Conservation (phyloP, 176 grass and related monocot species). For the Hyparrhenia diplandra region DNA sequence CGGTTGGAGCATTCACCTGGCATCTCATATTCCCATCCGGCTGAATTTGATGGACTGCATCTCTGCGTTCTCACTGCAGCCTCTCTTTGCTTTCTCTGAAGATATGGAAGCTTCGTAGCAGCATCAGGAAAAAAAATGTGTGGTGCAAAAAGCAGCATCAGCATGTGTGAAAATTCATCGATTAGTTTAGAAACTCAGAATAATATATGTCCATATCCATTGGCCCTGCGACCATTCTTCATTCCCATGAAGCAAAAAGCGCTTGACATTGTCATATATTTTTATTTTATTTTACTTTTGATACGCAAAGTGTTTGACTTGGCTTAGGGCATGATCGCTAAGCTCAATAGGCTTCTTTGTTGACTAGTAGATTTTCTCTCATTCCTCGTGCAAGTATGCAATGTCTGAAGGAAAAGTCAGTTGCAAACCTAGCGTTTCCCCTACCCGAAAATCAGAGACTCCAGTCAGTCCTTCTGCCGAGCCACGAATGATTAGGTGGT, state of each 20-base stretch:
- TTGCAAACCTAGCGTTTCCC: neutral
- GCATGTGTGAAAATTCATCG: too few relatives aligned
- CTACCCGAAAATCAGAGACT: neutral
- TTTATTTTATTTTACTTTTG: neutral
- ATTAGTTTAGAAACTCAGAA: too few relatives aligned
- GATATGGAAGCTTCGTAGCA: too few relatives aligned
- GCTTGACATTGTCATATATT: neutral
- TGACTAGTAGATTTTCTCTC: neutral
- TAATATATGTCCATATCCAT: too few relatives aligned
- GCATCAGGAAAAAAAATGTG: too few relatives aligned
- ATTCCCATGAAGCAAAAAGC: neutral
- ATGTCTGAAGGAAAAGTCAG: conserved; percentile 18
- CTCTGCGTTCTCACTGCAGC: too few relatives aligned
- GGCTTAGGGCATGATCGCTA: neutral
- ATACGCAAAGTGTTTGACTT: conserved; percentile 7
- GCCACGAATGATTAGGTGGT: neutral
- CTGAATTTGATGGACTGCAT: too few relatives aligned
- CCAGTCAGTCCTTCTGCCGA: neutral
- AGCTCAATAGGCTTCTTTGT: conserved; percentile 5
- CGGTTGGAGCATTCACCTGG: too few relatives aligned
- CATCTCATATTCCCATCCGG: too few relatives aligned
- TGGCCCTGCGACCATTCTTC: neutral
- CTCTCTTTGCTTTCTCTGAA: too few relatives aligned
- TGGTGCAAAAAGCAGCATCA: too few relatives aligned
- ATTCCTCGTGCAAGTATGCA: neutral